Evolutionary conservation across 2,329 filamentous ascomycete species (phyloP).

Genomic region (Botryotinia globosa): DNA sequence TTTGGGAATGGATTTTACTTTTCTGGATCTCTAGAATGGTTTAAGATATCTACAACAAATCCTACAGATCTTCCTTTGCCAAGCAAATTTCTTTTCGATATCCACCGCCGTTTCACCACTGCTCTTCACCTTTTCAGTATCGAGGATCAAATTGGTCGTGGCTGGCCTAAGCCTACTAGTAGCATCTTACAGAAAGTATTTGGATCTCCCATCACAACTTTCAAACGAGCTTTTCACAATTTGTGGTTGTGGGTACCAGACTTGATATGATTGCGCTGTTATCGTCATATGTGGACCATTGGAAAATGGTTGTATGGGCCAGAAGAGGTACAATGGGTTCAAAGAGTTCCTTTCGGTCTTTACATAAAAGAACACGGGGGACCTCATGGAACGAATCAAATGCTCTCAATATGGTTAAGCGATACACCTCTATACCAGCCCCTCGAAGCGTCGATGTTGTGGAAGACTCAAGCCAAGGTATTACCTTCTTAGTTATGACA

Average conservation of each 20-base stretch:
- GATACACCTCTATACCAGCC: neutral
- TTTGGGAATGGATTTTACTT: neutral
- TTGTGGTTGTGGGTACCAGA: neutral
- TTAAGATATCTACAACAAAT: neutral
- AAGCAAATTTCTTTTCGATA: neutral
- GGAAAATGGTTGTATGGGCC: neutral
- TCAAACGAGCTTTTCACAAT: neutral
- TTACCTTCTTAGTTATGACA: neutral
- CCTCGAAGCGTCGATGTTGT: neutral
- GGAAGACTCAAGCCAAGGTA: neutral
- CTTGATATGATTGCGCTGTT: neutral
- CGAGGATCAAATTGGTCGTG: neutral
- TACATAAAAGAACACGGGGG: neutral
- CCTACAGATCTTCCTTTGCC: slow-evolving; percentile 1
- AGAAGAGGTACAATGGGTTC: neutral
- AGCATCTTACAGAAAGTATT: neutral
- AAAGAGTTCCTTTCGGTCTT: neutral
- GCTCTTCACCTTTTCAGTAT: slow-evolving; percentile 1
- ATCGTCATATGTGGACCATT: neutral
- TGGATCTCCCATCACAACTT: neutral
- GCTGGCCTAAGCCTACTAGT: neutral
- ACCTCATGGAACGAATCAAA: slow-evolving; percentile 1
- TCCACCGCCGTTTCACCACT: neutral
- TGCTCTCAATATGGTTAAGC: neutral
- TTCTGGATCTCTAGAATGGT: neutral